A percentile compares a stretch with the other conserved stretches of the same genome.
Conservation (phyloP, 139 green algal genomes). For the Chlorella vulgaris region DNA sequence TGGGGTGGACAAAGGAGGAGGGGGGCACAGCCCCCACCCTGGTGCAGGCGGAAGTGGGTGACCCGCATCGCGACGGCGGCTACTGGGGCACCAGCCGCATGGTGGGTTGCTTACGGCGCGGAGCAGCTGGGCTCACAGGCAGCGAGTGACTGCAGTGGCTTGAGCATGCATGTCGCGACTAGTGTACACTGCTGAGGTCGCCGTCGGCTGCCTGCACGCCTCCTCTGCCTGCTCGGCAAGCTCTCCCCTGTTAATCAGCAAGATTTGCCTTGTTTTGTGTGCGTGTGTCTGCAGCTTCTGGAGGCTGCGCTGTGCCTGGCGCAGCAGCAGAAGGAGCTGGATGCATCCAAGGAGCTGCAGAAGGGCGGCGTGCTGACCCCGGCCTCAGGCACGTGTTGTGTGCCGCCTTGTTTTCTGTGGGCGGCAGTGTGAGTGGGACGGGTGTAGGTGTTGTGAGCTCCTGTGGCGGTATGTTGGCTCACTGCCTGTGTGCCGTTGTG, state of each 20-base stretch:
- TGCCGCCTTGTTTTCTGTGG: too few species aligned
- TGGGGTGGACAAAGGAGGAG: conserved; percentile 26
- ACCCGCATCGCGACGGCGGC: conserved; percentile 34
- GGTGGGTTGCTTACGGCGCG: not conserved
- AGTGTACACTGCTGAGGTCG: too few species aligned
- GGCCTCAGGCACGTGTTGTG: conserved; percentile 55
- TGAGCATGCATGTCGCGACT: too few species aligned
- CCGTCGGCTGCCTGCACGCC: too few species aligned
- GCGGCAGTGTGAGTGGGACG: too few species aligned
- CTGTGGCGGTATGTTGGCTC: too few species aligned
- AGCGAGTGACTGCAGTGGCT: not conserved
- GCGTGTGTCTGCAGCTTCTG: conserved; percentile 64
- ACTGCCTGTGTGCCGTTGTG: too few species aligned
- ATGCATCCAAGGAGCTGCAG: conserved; percentile 16
- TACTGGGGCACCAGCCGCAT: conserved; percentile 47
- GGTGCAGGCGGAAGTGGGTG: conserved; percentile 30
- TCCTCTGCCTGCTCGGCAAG: too few species aligned
- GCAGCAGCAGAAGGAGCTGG: conserved; percentile 52
- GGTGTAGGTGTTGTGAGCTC: too few species aligned
- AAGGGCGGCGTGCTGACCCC: conserved; percentile 74
- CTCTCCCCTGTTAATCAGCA: too few species aligned
- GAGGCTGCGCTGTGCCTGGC: conserved; percentile 67
- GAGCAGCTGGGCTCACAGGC: not conserved
- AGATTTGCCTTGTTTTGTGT: too few species aligned
- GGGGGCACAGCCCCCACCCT: conserved; percentile 3